Evolutionary conservation across 495 filamentous ascomycete species (phyloP), one percentile per base, ranked within the genome.

Genomic region (Pseudoneurospora amorphoporcata): DNA sequence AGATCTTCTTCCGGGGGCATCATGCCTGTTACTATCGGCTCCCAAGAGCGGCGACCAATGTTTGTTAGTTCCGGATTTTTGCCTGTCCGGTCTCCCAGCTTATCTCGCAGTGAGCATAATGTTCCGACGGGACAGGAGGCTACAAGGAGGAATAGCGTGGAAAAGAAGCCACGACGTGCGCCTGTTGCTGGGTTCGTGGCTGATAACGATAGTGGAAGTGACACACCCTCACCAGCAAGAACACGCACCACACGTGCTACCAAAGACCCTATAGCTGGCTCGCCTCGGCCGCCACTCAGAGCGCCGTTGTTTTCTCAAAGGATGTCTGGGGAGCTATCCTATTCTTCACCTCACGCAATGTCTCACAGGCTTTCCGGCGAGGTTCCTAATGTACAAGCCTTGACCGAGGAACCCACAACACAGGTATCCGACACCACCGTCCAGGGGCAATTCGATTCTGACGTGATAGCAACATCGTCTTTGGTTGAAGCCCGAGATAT

Each of bases 381-480:
- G 53, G 12, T 35, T n/a, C 42, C 70, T 17, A 65, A 65, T 17
- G 58, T 70, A 7, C 72, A 53, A n/a, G 68, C 76, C 35, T 61
- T 72, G 72, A 61, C 68, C 43, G 76, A 77, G 38, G 78, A 79
- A 6, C 81, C 77, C 38, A 76, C 77, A n/a, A 81, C 82, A 42
- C 80, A 71, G 10, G 72, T 77, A 16, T 78, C 75, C 42, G 79
- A 72, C 19, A 79, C 80, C 0, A 81, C 79, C 0, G 83, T 74
- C 12, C 80, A 81, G 42, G 83, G 81, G 32, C 80, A 77, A 16
- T 80, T 82, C 39, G 79, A 81, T 37, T 82, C 83, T 42, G 80
- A 79, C 39, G 71, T 61, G 8, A 47, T 76, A 47, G 72, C 75
- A 19, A 68, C 68, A 38, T 72, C 71, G 14, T 71, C 77, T 39